Evolutionary conservation across 1,284 basidiomycete species (phyloP), one percentile per base, ranked within the genome.

Genomic region (Apiotrichum montevideense): DNA sequence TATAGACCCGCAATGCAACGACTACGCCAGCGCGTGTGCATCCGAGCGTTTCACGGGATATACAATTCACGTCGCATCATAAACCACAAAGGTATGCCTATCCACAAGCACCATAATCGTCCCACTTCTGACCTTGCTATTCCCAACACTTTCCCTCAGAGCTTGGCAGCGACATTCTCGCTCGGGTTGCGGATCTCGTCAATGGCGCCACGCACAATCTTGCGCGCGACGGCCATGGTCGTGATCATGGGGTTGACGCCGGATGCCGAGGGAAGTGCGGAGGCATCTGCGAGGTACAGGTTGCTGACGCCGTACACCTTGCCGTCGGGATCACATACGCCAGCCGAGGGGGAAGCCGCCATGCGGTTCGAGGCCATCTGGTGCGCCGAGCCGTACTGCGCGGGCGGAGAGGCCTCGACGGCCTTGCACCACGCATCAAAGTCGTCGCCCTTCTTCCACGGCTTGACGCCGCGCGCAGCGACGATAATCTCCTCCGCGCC

Each of bases 201-300:
- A 6, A 57, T 50, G 29, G 59, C 39, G 9, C 55, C 55, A 11
- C 59, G 50, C 15, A 54, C 56, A 2, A 66, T 56, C 57, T 58
- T 59, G 47, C 57, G 50, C 34, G 59, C 61, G 15, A 64, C 56
- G 10, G 66, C 61, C 68, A 70, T 68, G 29, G 63, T 67, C 6
- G 78, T 77, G 50, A 80, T 69, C 77, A 79, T 79, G 0, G 79
- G 79, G 62, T 80, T 80, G 55, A 80, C 79, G 35, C 78, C 79
- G 3, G 70, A 70, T 4, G 76, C 72, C 47, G 73, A 74, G 8
- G 76, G 76, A 56, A 79, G 68, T 41, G 72, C 65, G 39, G 69
- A 72, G 32, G 78, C 79, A 51, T 80, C 79, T 6, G 79, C 78
- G 32, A 78, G 69, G 66, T 76, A 80, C n/a, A 80, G 68, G 14